Base-by-base conservation (phyloP, 139 green algal species). In the Coccomyxa sp. region DNA sequence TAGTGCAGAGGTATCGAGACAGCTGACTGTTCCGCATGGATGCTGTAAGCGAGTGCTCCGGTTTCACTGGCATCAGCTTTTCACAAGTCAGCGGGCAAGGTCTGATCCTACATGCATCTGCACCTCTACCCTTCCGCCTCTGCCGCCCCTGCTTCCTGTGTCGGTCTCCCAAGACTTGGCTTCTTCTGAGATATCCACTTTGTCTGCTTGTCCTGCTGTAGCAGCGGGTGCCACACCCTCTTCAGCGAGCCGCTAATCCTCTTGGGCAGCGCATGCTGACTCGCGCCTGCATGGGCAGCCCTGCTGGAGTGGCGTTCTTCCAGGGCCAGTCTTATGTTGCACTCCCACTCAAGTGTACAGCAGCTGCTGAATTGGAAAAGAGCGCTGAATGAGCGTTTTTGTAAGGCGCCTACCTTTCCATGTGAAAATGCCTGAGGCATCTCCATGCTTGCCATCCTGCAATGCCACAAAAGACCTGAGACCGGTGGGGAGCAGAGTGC, bases 141-240 rank as follows among this genome's bases (percentile, higher is more conserved):
- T n/a, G n/a, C n/a, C n/a, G n/a, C n/a, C n/a, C n/a, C n/a, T n/a
- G n/a, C n/a, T n/a, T n/a, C n/a, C n/a, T n/a, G n/a, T n/a, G n/a
- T n/a, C n/a, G n/a, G n/a, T n/a, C n/a, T n/a, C n/a, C n/a, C n/a
- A n/a, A n/a, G n/a, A n/a, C n/a, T n/a, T n/a, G n/a, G n/a, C n/a
- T n/a, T n/a, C n/a, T n/a, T n/a, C n/a, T n/a, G n/a, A n/a, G n/a
- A n/a, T n/a, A n/a, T n/a, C n/a, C n/a, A n/a, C n/a, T n/a, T n/a
- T n/a, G n/a, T n/a, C n/a, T n/a, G n/a, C n/a, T n/a, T n/a, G n/a
- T n/a, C n/a, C n/a, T n/a, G n/a, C n/a, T n/a, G n/a, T n/a, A n/a
- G n/a, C n/a, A n/a, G n/a, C n/a, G n/a, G n/a, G n/a, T n/a, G n/a
- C 86, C 86, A 90, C 6, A 89, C 75, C 58, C 78, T 80, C 41